Conservation (phyloP, 176 grass and related monocot species). For the Alopecurus myosuroides region DNA sequence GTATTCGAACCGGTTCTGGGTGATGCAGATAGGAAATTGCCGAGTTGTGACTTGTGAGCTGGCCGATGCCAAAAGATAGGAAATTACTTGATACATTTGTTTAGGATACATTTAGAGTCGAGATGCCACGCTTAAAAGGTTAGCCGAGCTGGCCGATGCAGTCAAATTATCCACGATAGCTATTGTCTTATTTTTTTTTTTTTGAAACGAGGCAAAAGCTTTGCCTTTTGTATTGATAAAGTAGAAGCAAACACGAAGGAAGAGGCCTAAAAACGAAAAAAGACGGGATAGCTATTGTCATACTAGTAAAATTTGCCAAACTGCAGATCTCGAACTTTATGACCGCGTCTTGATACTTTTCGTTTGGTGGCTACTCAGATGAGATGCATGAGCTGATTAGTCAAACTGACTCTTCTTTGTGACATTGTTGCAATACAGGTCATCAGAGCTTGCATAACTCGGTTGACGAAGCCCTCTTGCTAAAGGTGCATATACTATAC, state of each 20-base stretch:
- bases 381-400: not conserved
- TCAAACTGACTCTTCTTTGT: constrained; percentile 24
- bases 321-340: not conserved
- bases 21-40: too few species aligned
- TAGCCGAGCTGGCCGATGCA: not conserved
- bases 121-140: not conserved
- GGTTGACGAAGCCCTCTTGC: constrained; percentile 52
- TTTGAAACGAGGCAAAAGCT: too few species aligned
- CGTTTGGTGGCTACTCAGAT: not conserved
- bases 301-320: not conserved
- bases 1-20: too few species aligned
- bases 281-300: too few species aligned
- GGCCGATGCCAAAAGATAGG: too few species aligned
- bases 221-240: too few species aligned
- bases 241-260: too few species aligned
- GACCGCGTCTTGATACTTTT: not conserved
- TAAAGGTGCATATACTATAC: constrained; percentile 44
- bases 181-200: too few species aligned
- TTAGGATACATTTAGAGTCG: too few species aligned
- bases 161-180: not conserved
- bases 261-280: too few species aligned
- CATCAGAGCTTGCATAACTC: constrained; percentile 53
- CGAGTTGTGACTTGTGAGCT: too few species aligned
- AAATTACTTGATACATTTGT: too few species aligned
- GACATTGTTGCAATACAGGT: constrained; percentile 23